Percentiles rank a stretch among this genome's conserved stretches.
Conservation (phyloP, 2,329 filamentous ascomycete species). For the Penicillium thymicola region DNA sequence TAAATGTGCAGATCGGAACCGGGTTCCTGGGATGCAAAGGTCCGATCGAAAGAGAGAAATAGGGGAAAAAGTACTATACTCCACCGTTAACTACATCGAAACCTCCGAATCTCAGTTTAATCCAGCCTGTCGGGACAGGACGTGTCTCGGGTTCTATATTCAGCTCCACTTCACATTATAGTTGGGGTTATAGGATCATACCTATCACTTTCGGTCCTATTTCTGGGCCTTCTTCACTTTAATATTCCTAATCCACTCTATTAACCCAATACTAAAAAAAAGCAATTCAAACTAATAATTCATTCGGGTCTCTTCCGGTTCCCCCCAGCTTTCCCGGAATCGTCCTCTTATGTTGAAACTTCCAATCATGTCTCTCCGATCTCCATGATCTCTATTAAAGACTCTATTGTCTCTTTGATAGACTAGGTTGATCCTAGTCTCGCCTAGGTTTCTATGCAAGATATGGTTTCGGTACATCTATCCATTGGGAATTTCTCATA, state of each 20-base stretch:
- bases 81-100: background rate
- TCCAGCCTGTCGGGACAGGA: background rate
- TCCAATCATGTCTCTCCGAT: constrained; percentile 1
- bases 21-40: constrained; percentile 15
- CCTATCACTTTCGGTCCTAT: background rate
- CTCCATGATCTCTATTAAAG: background rate
- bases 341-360: background rate
- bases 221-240: background rate
- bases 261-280: background rate
- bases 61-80: background rate
- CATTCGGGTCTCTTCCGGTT: background rate
- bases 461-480: background rate
- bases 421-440: background rate
- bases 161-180: background rate
- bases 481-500: background rate
- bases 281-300: background rate
- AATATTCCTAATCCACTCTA: background rate
- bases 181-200: background rate
- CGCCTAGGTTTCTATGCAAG: background rate
- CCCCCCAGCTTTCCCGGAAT: background rate
- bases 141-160: background rate
- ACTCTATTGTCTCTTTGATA: background rate
- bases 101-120: background rate
- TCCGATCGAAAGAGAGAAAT: background rate
- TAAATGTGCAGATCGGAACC: no score